Percentiles rank a stretch among this genome's conserved stretches.
phyloP scores from a whole-genome alignment of 2,329 filamentous ascomycete genomes.

The Trichoderma sp. region DNA sequence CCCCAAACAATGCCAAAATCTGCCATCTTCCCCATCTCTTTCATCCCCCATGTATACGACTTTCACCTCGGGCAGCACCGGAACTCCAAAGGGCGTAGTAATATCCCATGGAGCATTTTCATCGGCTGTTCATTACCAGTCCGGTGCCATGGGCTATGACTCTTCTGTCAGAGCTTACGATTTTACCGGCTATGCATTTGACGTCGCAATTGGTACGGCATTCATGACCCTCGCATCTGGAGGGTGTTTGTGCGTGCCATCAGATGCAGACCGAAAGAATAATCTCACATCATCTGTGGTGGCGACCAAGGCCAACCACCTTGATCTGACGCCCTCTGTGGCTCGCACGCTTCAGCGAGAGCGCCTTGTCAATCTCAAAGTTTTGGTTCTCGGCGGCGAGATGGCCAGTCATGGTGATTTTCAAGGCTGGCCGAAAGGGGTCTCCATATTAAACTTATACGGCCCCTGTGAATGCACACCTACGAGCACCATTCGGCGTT shows the following conservation, averaged over 20 bases:
- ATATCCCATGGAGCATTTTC: neutral
- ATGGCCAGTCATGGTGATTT: neutral
- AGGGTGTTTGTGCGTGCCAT: neutral
- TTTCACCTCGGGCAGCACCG: slow-evolving; percentile 28
- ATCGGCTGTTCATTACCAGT: neutral
- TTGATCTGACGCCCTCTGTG: neutral
- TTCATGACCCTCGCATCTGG: neutral
- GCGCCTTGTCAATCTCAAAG: neutral
- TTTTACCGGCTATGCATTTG: neutral
- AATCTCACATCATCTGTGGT: neutral
- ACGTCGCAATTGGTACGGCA: neutral
- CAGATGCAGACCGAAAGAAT: neutral
- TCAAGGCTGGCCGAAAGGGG: neutral
- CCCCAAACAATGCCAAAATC: neutral
- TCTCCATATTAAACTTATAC: neutral
- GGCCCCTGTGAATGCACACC: neutral
- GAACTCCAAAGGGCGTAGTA: slow-evolving; percentile 25
- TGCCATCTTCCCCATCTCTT: neutral
- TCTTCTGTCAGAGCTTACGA: neutral
- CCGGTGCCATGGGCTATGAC: neutral
- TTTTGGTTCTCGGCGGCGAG: neutral
- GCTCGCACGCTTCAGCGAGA: neutral
- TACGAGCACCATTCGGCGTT: neutral
- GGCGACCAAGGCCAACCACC: neutral
- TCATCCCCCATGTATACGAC: neutral